Base-by-base conservation (phyloP, 83 land plant species). In the Picea abies region DNA sequence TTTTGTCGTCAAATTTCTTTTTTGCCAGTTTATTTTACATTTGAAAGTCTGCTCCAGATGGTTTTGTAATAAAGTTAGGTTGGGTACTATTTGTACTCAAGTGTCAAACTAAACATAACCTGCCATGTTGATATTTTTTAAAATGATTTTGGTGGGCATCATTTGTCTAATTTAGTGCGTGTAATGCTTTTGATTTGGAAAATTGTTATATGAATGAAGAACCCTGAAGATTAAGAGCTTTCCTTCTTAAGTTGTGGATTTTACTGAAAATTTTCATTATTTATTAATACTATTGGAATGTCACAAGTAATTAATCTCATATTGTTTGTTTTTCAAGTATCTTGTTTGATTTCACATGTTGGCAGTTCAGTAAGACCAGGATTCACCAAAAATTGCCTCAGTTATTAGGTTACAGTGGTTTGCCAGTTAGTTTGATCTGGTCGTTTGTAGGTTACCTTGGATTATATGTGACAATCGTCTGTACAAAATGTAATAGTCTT, bases 61-160 rank as follows among this genome's bases (percentile, higher is more conserved):
- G 52, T 72, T 2, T 44, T 72, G 26, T 72, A 72, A 72, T 47
- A 72, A 72, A 39, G 22, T n/a, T 25, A 67, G 37, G 20, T 26
- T 49, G 44, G 25, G 44, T 19, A 23, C 44, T 72, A 47, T 20
- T 72, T 44, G 76, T 8, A n/a, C 76, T 44, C n/a, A 72, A 72
- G 19, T 49, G 3, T 10, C 52, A 49, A 49, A 9, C 12, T 11
- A 72, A 72, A 44, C 58, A n/a, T 72, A 72, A 72, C 12, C 52
- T 72, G 56, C 9, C 76, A 72, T 44, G 4, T 11, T 72, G 49
- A n/a, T 72, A 72, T 72, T 39, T 20, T 12, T 44, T n/a, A 39
- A 72, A 41, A 72, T 20, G 41, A 72, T 72, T n/a, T 41, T 72
- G 56, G n/a, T 44, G 76, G 25, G 10, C 44, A 72, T 44, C 76